Percentiles rank a stretch among this genome's conserved stretches.
phyloP scores from a whole-genome alignment of 441 rosid species.

The Corymbia citriodora region DNA sequence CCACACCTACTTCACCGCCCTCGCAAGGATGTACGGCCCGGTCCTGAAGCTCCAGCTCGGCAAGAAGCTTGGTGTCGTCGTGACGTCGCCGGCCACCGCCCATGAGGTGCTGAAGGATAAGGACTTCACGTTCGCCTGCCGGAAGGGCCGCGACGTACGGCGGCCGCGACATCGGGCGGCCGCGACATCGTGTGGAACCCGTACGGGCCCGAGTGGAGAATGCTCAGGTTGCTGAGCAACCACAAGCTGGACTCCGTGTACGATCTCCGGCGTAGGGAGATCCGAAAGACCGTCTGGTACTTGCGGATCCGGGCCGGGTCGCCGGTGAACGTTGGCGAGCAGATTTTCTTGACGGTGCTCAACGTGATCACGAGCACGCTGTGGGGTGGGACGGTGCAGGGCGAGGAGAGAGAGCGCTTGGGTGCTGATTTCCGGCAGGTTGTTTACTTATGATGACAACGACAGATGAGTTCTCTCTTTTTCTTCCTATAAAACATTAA shows the following conservation, averaged over 20 bases:
- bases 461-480: background rate
- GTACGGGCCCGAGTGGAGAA: slow-evolving; percentile 28
- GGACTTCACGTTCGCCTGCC: slow-evolving; percentile 19
- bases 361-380: slow-evolving; percentile 24
- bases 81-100: slow-evolving; percentile 19
- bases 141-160: slow-evolving; percentile 14
- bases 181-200: slow-evolving; percentile 21
- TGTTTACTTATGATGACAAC: background rate
- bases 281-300: slow-evolving; percentile 6
- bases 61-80: slow-evolving; percentile 12
- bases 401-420: background rate
- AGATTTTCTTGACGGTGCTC: slow-evolving; percentile 17
- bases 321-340: slow-evolving; percentile 13
- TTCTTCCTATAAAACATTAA: background rate
- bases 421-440: background rate
- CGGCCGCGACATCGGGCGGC: too few species aligned
- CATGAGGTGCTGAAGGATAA: slow-evolving; percentile 30
- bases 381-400: slow-evolving; percentile 23
- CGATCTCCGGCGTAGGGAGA: slow-evolving; percentile 8
- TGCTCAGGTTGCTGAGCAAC: slow-evolving; percentile 28
- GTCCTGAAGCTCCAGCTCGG: slow-evolving; percentile 27
- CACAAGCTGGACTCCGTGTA: slow-evolving; percentile 24
- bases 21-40: slow-evolving; percentile 23
- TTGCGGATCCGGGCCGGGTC: slow-evolving; percentile 10
- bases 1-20: slow-evolving; percentile 18